Conservation (phyloP, 345 rosid species). For the Orychophragmus violaceus region DNA sequence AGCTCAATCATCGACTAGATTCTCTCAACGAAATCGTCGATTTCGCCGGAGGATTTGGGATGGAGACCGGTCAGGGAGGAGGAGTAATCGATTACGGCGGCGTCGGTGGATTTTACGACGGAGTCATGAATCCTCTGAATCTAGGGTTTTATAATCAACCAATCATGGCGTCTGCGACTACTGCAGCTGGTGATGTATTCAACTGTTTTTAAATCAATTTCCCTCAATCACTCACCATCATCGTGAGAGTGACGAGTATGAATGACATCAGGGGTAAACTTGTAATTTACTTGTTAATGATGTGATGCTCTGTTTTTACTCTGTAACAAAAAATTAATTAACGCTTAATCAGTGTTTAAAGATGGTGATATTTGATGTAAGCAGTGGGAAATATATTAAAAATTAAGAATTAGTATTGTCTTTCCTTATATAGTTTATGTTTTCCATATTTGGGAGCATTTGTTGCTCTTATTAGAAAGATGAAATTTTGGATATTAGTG, state of each 20-base stretch:
- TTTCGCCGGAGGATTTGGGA: slow-evolving; percentile 19
- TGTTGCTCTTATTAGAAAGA: slow-evolving; percentile 14
- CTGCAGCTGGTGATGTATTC: slow-evolving; percentile 24
- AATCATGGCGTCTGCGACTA: slow-evolving; percentile 48
- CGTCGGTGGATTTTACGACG: slow-evolving; percentile 20
- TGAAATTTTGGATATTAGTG: slow-evolving; percentile 15
- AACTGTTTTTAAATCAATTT: slow-evolving; percentile 3
- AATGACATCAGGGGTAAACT: background rate
- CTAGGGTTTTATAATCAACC: slow-evolving; percentile 52
- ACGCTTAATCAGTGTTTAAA: background rate
- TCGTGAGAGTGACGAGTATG: background rate
- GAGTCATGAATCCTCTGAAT: slow-evolving; percentile 37
- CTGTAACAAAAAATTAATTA: background rate
- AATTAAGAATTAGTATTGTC: slow-evolving; percentile 2
- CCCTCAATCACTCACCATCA: too few relatives aligned
- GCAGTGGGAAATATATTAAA: background rate
- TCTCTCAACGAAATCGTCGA: slow-evolving; percentile 63
- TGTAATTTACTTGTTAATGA: background rate
- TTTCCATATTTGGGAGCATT: background rate
- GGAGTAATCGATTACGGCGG: background rate
- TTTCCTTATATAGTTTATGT: background rate
- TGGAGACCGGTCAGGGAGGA: slow-evolving; percentile 13
- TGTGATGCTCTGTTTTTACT: background rate
- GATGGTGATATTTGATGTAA: background rate
- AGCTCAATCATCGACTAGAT: slow-evolving; percentile 59